These are phyloP conservation scores for Aspergillus sparsus DNA, from an alignment of 495 filamentous ascomycete genomes.

Conservation along the genomic window DNA sequence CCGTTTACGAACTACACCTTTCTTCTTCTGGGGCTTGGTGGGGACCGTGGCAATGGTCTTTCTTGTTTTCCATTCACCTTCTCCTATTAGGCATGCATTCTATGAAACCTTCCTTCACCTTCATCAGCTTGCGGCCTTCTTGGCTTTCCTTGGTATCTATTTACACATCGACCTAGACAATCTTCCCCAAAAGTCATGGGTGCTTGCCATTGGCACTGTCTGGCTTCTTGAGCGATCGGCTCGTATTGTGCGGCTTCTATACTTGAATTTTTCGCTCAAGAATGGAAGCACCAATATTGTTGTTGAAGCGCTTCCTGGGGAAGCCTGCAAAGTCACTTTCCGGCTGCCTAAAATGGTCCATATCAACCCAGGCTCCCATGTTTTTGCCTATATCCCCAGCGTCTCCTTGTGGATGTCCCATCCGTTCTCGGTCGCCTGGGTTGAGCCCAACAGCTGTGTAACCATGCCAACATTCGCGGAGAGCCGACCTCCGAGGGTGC, in stretches of 20 bases:
- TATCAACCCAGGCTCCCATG: constrained; percentile 74
- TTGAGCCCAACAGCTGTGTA: constrained; percentile 37
- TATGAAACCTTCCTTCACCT: constrained; percentile 84
- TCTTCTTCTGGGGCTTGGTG: constrained; percentile 55
- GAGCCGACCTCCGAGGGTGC: not conserved
- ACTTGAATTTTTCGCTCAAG: constrained; percentile 57
- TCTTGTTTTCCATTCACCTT: constrained; percentile 70
- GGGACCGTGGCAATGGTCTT: constrained; percentile 60
- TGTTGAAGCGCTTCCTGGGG: constrained; percentile 54
- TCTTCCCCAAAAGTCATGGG: constrained; percentile 62
- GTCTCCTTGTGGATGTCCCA: constrained; percentile 71
- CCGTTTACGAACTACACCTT: constrained; percentile 61
- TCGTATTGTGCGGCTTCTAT: constrained; percentile 55
- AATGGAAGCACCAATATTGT: constrained; percentile 43
- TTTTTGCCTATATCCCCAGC: constrained; percentile 78
- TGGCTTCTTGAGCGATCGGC: constrained; percentile 66
- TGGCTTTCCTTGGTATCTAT: constrained; percentile 67
- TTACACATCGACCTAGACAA: constrained; percentile 64
- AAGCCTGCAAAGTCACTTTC: constrained; percentile 64
- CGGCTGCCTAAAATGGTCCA: constrained; percentile 73
- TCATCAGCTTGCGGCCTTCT: constrained; percentile 68
- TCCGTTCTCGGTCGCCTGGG: constrained; percentile 61
- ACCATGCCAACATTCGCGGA: constrained; percentile 11
- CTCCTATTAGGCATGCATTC: constrained; percentile 80
- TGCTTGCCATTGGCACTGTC: constrained; percentile 59